Conservation (phyloP, 352 stramenopile genomes). For the Pythium aristosporum region DNA sequence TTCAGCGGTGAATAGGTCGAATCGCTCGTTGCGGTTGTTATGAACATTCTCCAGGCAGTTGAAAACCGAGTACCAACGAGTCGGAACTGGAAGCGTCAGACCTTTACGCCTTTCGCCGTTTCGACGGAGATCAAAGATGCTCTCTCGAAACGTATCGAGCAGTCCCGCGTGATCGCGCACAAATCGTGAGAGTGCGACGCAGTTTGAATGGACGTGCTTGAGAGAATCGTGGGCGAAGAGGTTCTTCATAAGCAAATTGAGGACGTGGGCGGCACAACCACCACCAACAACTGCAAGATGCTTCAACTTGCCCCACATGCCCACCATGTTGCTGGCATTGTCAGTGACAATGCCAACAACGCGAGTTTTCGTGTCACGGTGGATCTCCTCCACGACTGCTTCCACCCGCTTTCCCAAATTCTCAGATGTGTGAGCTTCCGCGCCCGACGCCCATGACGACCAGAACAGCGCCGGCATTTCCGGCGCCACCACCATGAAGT, state of each 20-base stretch:
- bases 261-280: conserved; percentile 11
- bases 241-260: conserved; percentile 18
- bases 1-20: neutral
- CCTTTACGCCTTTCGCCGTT: neutral
- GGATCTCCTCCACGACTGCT: conserved; percentile 5
- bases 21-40: neutral
- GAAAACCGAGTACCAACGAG: conserved; percentile 9
- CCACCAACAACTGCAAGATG: neutral
- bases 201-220: conserved; percentile 1
- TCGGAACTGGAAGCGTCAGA: conserved; percentile 1
- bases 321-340: conserved; percentile 10
- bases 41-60: neutral
- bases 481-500: neutral
- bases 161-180: conserved; percentile 5
- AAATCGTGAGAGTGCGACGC: neutral
- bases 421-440: neutral
- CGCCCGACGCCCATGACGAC: conserved; percentile 5
- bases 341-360: conserved; percentile 16
- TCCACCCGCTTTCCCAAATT: neutral
- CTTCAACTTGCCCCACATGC: neutral
- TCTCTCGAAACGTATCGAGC: conserved; percentile 4
- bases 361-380: neutral
- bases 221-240: neutral
- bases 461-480: conserved; percentile 10
- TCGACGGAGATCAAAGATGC: neutral